phyloP scores from a whole-genome alignment of 2,329 filamentous ascomycete species.

The Akanthomyces uredinophilus region DNA sequence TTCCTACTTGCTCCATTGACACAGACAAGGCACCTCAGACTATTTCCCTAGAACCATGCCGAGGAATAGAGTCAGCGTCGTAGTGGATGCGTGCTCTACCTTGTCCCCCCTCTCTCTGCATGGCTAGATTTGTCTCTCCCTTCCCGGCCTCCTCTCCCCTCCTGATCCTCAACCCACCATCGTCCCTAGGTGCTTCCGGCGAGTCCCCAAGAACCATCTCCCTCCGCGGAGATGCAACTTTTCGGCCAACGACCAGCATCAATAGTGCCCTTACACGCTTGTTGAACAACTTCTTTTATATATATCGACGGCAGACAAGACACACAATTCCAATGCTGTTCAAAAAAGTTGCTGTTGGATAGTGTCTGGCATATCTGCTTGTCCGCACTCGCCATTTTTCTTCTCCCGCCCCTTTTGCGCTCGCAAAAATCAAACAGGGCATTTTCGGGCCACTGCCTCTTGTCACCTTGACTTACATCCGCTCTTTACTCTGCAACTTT shows the following conservation, averaged over 20 bases:
- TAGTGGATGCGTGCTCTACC: not conserved
- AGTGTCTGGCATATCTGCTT: not conserved
- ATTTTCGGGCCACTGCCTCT: not conserved
- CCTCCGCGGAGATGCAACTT: slow-evolving; percentile 6
- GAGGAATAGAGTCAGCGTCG: not conserved
- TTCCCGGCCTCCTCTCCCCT: not conserved
- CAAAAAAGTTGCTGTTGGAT: not conserved
- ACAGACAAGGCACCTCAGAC: not conserved
- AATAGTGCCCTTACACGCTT: not conserved
- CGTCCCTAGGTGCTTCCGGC: not conserved
- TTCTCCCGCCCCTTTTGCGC: not conserved
- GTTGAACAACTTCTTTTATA: not conserved
- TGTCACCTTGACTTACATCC: not conserved
- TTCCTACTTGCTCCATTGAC: not conserved
- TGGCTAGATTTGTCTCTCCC: not conserved
- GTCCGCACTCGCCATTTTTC: not conserved
- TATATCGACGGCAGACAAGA: not conserved
- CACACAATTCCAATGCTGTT: not conserved
- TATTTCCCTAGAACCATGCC: not conserved
- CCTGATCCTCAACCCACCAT: not conserved
- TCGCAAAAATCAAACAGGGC: slow-evolving; percentile 1
- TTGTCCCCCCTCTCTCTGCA: not conserved
- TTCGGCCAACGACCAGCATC: not conserved
- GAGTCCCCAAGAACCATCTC: not conserved
- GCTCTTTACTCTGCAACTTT: not conserved